Conservation (phyloP, 2,329 filamentous ascomycete species). For the Penicillium concentricum region DNA sequence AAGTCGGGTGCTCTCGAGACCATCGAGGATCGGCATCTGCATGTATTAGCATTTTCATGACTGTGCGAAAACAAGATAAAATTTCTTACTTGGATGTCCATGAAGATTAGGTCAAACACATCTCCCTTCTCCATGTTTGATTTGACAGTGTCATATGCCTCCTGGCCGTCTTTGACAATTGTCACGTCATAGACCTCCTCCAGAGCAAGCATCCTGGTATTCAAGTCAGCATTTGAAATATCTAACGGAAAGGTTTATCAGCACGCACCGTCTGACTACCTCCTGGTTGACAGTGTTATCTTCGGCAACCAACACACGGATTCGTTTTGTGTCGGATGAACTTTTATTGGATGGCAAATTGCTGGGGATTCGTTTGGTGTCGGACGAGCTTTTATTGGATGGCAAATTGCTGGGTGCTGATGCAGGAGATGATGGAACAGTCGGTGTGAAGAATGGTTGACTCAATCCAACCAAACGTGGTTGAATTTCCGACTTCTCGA, state of each 20-base stretch:
- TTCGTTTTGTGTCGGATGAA: constrained; percentile 60
- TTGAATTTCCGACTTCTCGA: constrained; percentile 60
- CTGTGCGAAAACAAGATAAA: too few species aligned
- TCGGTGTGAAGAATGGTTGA: constrained; percentile 69
- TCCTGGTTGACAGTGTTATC: constrained; percentile 67
- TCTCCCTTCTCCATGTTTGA: constrained; percentile 71
- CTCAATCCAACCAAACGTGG: constrained; percentile 80
- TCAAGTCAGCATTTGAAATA: background rate
- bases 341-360: constrained; percentile 54
- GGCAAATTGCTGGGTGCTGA: constrained; percentile 22
- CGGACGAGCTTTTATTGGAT: constrained; percentile 62
- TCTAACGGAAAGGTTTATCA: background rate
- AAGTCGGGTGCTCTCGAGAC: constrained; percentile 78
- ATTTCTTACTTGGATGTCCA: constrained; percentile 67
- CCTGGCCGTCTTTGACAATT: constrained; percentile 80
- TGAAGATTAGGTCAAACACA: constrained; percentile 85
- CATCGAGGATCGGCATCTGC: constrained; percentile 87
- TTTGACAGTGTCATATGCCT: constrained; percentile 84
- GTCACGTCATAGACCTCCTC: constrained; percentile 68
- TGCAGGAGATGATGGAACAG: constrained; percentile 30
- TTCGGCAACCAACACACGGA: constrained; percentile 84
- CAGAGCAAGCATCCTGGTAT: constrained; percentile 57
- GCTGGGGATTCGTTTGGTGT: constrained; percentile 56
- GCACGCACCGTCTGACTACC: constrained; percentile 46
- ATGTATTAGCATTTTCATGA: background rate